Conservation (phyloP, 331 rosid species). For the Acacia pycnantha region DNA sequence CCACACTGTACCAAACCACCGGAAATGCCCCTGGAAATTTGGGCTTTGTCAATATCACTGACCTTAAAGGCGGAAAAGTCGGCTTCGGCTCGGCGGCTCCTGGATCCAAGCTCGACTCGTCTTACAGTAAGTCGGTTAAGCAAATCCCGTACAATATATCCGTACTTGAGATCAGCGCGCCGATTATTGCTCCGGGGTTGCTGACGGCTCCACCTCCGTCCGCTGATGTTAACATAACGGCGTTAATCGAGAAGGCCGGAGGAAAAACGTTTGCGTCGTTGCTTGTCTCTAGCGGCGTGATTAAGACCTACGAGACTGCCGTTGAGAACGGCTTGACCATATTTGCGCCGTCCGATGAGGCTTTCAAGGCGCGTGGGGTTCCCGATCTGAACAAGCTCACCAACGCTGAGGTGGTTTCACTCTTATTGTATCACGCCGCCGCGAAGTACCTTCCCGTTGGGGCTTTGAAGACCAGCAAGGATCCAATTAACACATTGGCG, state of each 20-base stretch:
- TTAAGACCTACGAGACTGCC: constrained; percentile 62
- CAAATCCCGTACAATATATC: constrained; percentile 86
- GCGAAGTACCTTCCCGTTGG: constrained; percentile 71
- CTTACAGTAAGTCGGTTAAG: constrained; percentile 72
- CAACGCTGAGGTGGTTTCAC: constrained; percentile 76
- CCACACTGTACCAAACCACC: constrained; percentile 89
- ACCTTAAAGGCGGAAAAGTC: constrained; percentile 81
- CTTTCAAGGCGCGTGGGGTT: constrained; percentile 69
- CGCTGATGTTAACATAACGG: constrained; percentile 65
- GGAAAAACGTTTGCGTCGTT: constrained; percentile 70
- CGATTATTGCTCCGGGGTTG: constrained; percentile 73
- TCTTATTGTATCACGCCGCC: constrained; percentile 72
- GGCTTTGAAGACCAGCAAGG: constrained; percentile 55
- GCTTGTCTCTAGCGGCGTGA: constrained; percentile 55
- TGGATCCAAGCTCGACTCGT: constrained; percentile 86
- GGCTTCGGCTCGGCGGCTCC: constrained; percentile 85
- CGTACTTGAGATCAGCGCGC: constrained; percentile 70
- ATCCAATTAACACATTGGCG: constrained; percentile 63
- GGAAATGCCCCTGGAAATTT: constrained; percentile 71
- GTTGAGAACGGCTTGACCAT: constrained; percentile 71
- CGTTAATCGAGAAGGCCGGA: constrained; percentile 73
- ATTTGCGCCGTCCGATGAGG: constrained; percentile 88
- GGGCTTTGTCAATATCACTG: constrained; percentile 94
- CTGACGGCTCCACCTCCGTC: constrained; percentile 87
- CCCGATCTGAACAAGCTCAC: constrained; percentile 91